These are phyloP conservation scores for Fonsecaea erecta DNA, from an alignment of 2,329 filamentous ascomycete genomes.

Conservation along the genomic window DNA sequence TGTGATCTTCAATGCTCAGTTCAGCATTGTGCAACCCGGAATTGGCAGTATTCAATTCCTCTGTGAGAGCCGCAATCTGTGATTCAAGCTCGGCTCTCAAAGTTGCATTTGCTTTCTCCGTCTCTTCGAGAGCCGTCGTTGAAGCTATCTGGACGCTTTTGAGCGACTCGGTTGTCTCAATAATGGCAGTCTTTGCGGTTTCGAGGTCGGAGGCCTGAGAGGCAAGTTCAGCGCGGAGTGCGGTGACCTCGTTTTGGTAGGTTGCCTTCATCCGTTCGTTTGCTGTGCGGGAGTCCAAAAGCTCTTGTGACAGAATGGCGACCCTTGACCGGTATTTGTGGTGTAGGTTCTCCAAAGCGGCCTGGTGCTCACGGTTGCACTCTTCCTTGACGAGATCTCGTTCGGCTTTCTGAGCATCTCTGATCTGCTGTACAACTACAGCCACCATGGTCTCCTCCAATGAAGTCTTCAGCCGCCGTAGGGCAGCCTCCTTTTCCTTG, in stretches of 20 bases:
- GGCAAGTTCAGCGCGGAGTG: conserved; percentile 24
- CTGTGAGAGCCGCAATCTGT: conserved; percentile 70
- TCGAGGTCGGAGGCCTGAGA: conserved; percentile 29
- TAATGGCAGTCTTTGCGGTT: conserved; percentile 28
- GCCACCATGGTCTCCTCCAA: conserved; percentile 35
- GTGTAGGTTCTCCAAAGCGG: conserved; percentile 25
- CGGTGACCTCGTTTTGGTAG: conserved; percentile 26
- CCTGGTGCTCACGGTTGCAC: conserved; percentile 25
- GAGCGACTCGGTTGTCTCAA: conserved; percentile 28
- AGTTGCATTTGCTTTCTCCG: conserved; percentile 23
- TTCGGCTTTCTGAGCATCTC: conserved; percentile 32
- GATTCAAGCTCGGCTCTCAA: conserved; percentile 64
- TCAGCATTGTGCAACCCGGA: conserved; percentile 56
- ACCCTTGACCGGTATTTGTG: conserved; percentile 34
- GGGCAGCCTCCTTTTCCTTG: conserved; percentile 31
- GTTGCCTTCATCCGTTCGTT: conserved; percentile 25
- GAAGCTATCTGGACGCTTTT: conserved; percentile 29
- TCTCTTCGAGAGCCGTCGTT: conserved; percentile 26
- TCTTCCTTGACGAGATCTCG: conserved; percentile 28
- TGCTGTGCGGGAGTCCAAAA: conserved; percentile 27
- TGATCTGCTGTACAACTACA: conserved; percentile 33
- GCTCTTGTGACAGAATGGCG: conserved; percentile 32
- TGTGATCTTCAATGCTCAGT: conserved; percentile 22
- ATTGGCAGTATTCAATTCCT: conserved; percentile 68
- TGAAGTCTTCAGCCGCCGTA: conserved; percentile 28